These are phyloP conservation scores for Prunella vulgaris DNA, from an alignment of 257 asterid species.

Conservation along the genomic window DNA sequence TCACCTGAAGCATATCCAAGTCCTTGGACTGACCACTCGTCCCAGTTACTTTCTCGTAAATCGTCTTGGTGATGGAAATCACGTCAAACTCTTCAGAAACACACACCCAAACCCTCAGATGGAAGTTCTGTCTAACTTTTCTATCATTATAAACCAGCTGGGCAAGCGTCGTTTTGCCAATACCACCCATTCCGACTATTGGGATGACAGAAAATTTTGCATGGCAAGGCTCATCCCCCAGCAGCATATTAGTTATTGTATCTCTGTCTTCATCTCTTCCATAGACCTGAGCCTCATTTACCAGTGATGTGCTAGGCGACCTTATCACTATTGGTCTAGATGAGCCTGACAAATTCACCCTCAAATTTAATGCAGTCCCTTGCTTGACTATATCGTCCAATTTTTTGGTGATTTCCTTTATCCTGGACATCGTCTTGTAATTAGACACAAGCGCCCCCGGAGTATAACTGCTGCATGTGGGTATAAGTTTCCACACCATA, in stretches of 20 bases:
- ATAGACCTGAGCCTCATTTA: constrained; percentile 46
- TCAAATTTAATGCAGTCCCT: constrained; percentile 37
- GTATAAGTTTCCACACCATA: constrained; percentile 36
- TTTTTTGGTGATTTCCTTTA: constrained; percentile 33
- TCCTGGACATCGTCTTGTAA: constrained; percentile 38
- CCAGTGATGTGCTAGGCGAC: constrained; percentile 50
- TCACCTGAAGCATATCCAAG: constrained; percentile 44
- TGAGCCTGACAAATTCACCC: constrained; percentile 20
- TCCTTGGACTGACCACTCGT: constrained; percentile 22
- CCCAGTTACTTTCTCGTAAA: constrained; percentile 27
- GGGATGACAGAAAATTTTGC: constrained; percentile 46
- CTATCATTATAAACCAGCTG: constrained; percentile 43
- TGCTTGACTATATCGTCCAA: constrained; percentile 32
- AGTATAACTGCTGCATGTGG: constrained; percentile 32
- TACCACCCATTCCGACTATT: constrained; percentile 68
- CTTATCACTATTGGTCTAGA: constrained; percentile 19
- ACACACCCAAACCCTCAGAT: constrained; percentile 45
- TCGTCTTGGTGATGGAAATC: constrained; percentile 36
- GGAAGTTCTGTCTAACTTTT: constrained; percentile 29
- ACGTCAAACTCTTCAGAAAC: constrained; percentile 48
- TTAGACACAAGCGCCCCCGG: constrained; percentile 42
- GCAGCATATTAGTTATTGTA: constrained; percentile 36
- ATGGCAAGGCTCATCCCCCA: constrained; percentile 20
- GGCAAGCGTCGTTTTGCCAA: constrained; percentile 64
- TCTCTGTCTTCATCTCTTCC: constrained; percentile 59